Conservation (phyloP, 1,284 basidiomycete species). For the Farysia itapuensis region DNA sequence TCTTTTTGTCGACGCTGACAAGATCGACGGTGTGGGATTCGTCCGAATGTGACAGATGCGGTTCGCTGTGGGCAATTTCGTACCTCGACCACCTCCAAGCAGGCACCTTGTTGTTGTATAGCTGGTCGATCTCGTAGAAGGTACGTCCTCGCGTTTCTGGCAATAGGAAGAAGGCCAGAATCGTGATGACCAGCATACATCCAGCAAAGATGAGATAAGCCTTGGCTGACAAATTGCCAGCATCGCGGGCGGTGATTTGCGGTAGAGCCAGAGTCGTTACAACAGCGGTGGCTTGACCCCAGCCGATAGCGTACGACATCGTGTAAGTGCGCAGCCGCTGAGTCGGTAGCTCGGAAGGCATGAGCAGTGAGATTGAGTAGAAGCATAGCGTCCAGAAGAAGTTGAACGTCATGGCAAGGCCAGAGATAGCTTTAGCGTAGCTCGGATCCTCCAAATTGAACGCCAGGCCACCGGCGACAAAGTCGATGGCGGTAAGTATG, state of each 20-base stretch:
- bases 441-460: conserved; percentile 11
- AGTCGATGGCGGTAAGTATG: conserved; percentile 34
- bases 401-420: conserved; percentile 47
- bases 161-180: conserved; percentile 35
- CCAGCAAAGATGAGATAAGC: conserved; percentile 50
- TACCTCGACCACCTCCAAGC: conserved; percentile 41
- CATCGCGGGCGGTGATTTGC: conserved; percentile 42
- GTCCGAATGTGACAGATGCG: neutral
- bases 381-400: conserved; percentile 48
- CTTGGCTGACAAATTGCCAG: conserved; percentile 40
- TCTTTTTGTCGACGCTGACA: conserved; percentile 28
- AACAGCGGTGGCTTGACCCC: conserved; percentile 46
- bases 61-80: conserved; percentile 9
- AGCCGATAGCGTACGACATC: conserved; percentile 49
- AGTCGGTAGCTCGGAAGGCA: conserved; percentile 47
- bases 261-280: conserved; percentile 45
- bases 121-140: conserved; percentile 46
- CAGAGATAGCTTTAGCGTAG: conserved; percentile 35
- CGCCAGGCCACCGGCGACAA: conserved; percentile 31
- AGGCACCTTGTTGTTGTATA: conserved; percentile 30
- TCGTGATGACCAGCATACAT: conserved; percentile 38
- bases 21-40: conserved; percentile 11
- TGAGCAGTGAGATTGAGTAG: conserved; percentile 47
- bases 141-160: conserved; percentile 48
- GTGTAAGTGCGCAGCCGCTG: conserved; percentile 43